Evolutionary conservation across 2,329 filamentous ascomycete genomes (phyloP).

Genomic region (Verticillium klebahnii): DNA sequence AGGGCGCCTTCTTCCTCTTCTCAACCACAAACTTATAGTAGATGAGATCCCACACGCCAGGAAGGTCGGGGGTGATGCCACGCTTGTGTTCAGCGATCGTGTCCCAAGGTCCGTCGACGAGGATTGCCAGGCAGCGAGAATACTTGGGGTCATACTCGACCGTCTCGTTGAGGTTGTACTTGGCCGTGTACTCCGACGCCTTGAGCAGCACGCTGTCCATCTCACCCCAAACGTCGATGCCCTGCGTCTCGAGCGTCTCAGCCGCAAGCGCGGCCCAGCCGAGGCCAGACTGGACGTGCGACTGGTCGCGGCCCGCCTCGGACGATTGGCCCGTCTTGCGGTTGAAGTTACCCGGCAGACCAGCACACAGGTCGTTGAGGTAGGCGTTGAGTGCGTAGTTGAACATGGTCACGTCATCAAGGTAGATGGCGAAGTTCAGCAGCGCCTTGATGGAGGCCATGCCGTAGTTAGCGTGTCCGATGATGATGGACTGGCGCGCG

Average conservation of each 20-base stretch:
- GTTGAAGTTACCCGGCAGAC: conserved; percentile 23
- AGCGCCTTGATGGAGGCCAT: conserved; percentile 33
- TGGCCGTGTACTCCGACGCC: conserved; percentile 31
- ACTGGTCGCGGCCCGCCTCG: conserved; percentile 33
- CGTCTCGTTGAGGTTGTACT: conserved; percentile 28
- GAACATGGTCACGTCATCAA: conserved; percentile 33
- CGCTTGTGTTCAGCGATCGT: conserved; percentile 20
- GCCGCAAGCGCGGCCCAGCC: conserved; percentile 29
- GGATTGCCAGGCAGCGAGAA: conserved; percentile 32
- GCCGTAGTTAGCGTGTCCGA: conserved; percentile 38
- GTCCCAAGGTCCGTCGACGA: conserved; percentile 32
- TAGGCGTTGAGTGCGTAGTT: conserved; percentile 33
- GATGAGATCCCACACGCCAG: conserved; percentile 17
- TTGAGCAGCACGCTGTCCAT: conserved; percentile 26
- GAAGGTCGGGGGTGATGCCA: conserved; percentile 11
- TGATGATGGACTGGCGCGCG: conserved; percentile 27
- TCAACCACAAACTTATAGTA: conserved; percentile 28
- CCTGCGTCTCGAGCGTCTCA: conserved; percentile 27
- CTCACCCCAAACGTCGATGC: conserved; percentile 25
- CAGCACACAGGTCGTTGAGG: conserved; percentile 30
- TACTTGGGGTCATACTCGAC: conserved; percentile 29
- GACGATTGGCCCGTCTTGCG: conserved; percentile 26
- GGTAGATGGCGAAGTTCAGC: conserved; percentile 32
- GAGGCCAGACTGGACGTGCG: conserved; percentile 23
- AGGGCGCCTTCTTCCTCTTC: conserved; percentile 12